These are phyloP conservation scores for Acer yangbiense DNA, from an alignment of 345 rosid genomes.

Conservation along the genomic window DNA sequence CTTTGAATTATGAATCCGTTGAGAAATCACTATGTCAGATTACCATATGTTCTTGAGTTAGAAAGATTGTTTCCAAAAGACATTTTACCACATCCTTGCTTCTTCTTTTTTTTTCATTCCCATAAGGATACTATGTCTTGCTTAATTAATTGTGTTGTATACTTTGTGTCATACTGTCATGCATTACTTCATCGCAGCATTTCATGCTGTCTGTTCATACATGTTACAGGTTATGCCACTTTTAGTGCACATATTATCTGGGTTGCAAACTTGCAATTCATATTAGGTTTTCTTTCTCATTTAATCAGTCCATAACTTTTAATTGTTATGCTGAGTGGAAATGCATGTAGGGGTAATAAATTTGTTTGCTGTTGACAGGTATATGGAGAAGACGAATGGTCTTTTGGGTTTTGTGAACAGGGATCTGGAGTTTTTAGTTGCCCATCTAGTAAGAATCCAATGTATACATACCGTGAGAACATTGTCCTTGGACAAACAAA, in stretches of 20 bases:
- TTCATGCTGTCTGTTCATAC: not conserved
- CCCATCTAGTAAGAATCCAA: conserved; percentile 80
- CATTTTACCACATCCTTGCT: not conserved
- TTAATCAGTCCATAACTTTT: not conserved
- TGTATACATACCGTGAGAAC: conserved; percentile 83
- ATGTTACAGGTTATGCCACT: not conserved
- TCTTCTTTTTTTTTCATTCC: too few relatives aligned
- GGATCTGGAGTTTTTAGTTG: conserved; percentile 95
- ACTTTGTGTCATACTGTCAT: not conserved
- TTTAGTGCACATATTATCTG: not conserved
- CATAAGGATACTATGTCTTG: too few relatives aligned
- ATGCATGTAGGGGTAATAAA: conserved; percentile 20
- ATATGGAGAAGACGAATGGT: conserved; percentile 93
- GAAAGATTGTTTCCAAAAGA: not conserved
- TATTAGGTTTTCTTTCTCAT: not conserved
- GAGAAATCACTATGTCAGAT: not conserved
- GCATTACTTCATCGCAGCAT: not conserved
- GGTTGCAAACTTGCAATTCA: not conserved
- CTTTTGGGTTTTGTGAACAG: conserved; percentile 89
- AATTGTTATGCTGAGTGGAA: conserved; percentile 4
- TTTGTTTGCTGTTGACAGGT: conserved; percentile 44
- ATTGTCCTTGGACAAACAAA: conserved; percentile 73
- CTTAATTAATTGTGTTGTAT: not conserved
- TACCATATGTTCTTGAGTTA: not conserved
- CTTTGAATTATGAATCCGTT: not conserved